Evolutionary conservation across 495 filamentous ascomycete species (phyloP), one percentile per base, ranked within the genome.

Genomic region (Penicillium cosmopolitanum): DNA sequence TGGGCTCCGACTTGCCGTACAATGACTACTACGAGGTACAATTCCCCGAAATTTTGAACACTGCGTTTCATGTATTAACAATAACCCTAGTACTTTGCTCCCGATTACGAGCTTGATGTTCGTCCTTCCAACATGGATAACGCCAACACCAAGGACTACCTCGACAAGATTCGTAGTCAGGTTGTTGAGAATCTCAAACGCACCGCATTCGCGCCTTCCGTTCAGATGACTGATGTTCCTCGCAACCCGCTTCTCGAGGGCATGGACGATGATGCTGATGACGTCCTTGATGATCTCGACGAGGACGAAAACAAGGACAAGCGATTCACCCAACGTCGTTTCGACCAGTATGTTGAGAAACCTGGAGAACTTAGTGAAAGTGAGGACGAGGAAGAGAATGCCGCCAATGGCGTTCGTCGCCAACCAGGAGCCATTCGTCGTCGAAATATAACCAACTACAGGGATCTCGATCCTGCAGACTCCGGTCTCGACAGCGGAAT

Each of bases 91-190:
- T 98, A 99, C 67, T 99, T 97, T 66, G 93, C 89, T 8, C 95
- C 95, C 1, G 95, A 99, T 66, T 99, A 95, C 70, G 90, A 96
- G 71, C 84, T 99, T 28, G 89, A 98, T 67, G 95, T 99, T 16
- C 89, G 92, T 13, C 84, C 95, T 10, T 96, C 92, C 4, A 99
- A 99, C 63, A 99, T 98, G 95, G 95, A 99, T 70, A 99, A 99
- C 65, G 91, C 94, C 16, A 99, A 99, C 70, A 93, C 90, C 33
- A 82, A 79, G 58, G 95, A 98, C 65, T 99, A 99, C 60, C 83
- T 98, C 4, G 89, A 96, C 63, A 97, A 97, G 78, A 99, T 99
- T 74, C 94, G 92, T 69, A 85, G 81, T 19, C 86, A 93, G 56
- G 89, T 99, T 40, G 88, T 97, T 50, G 93, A 96, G 56, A 99